Percentiles rank a stretch among this genome's conserved stretches.
These are phyloP conservation scores for Sugiyamaella japonica DNA, from an alignment of 1,139 yeast genomes.

Conservation along the genomic window DNA sequence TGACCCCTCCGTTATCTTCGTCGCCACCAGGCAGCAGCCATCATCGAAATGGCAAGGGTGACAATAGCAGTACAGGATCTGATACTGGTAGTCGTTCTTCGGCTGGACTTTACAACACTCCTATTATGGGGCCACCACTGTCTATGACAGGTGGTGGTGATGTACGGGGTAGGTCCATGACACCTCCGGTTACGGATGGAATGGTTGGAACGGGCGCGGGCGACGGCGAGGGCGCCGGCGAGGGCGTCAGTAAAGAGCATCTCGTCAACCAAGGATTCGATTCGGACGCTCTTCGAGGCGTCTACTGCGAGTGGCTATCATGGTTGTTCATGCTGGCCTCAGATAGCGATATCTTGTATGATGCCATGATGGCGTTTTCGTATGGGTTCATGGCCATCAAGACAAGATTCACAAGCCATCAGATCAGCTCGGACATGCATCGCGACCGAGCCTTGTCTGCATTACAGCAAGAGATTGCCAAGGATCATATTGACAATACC, in stretches of 20 bases:
- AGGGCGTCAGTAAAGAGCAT: slow-evolving; percentile 7
- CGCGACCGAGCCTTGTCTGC: slow-evolving; percentile 35
- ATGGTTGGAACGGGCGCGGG: too few relatives aligned
- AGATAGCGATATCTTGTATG: slow-evolving; percentile 35
- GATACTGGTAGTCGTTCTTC: slow-evolving; percentile 6
- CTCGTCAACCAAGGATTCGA: slow-evolving; percentile 37
- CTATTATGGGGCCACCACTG: slow-evolving; percentile 1
- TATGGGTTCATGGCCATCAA: slow-evolving; percentile 33
- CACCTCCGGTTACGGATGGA: slow-evolving; percentile 1
- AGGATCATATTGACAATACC: slow-evolving; percentile 28
- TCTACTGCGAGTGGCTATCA: slow-evolving; percentile 36
- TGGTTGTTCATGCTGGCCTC: slow-evolving; percentile 30
- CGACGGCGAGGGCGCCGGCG: too few relatives aligned
- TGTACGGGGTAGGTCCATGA: slow-evolving; percentile 3
- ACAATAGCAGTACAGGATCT: slow-evolving; percentile 9
- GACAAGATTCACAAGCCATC: slow-evolving; percentile 26
- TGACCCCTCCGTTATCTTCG: slow-evolving; percentile 14
- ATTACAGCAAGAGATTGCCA: slow-evolving; percentile 31
- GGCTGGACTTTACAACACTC: neutral
- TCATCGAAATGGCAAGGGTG: neutral
- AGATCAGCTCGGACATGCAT: slow-evolving; percentile 32
- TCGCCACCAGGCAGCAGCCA: slow-evolving; percentile 7
- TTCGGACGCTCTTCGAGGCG: slow-evolving; percentile 35
- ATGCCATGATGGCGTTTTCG: slow-evolving; percentile 38
- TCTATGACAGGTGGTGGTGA: too few relatives aligned